phyloP scores from a whole-genome alignment of 2,329 filamentous ascomycete genomes.

The Leptoxyphium fumago region DNA sequence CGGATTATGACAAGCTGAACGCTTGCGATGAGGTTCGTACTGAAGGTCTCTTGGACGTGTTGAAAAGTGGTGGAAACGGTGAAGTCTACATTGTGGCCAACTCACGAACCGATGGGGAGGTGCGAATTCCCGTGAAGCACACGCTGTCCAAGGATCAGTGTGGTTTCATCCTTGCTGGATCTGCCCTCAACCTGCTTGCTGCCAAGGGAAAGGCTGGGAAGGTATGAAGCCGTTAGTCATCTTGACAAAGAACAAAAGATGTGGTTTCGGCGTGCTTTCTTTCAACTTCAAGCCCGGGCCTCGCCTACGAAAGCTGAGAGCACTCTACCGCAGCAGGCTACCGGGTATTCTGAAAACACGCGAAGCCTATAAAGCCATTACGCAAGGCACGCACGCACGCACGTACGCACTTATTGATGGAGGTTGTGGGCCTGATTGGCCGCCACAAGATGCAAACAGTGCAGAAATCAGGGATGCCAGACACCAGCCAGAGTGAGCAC shows the following conservation, averaged over 20 bases:
- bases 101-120: constrained; percentile 38
- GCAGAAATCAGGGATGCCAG: neutral
- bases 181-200: constrained; percentile 79
- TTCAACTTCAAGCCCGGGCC: no score
- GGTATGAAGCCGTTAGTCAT: neutral
- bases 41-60: constrained; percentile 68
- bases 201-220: constrained; percentile 31
- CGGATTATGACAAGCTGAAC: constrained; percentile 70
- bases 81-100: constrained; percentile 49
- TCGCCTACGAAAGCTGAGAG: no score
- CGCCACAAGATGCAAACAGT: neutral
- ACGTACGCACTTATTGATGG: neutral
- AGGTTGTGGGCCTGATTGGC: neutral
- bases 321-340: no score
- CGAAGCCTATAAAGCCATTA: no score
- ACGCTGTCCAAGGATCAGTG: constrained; percentile 82
- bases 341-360: no score
- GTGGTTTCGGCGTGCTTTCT: no score
- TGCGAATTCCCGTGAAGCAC: constrained; percentile 66
- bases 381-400: neutral
- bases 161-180: constrained; percentile 81
- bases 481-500: neutral
- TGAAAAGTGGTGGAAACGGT: constrained; percentile 63
- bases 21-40: constrained; percentile 76
- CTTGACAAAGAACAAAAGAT: no score